Base-by-base conservation (phyloP, 2,329 filamentous ascomycete species). In the Leptographium lundbergii region DNA sequence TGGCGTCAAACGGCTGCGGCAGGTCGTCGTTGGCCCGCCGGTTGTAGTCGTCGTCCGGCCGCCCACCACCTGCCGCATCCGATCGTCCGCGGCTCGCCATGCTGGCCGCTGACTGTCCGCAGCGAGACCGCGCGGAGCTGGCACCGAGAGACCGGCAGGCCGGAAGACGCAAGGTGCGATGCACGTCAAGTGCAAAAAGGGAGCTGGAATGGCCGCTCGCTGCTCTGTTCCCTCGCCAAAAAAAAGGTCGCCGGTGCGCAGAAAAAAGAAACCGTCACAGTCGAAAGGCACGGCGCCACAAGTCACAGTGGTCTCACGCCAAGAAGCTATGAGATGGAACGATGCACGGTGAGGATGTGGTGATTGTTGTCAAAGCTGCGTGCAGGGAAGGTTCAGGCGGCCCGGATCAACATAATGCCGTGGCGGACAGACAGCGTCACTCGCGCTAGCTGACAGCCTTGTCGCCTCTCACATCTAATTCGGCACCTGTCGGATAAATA, bases 1-100 rank as follows among this genome's bases (percentile, higher is more conserved):
- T 79, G 25, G 81, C 81, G 63, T 84, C 80, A 71, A 83, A 84
- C 6, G 81, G 80, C 62, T 83, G 80, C 10, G 81, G 81, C 6
- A 81, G 75, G n/a, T 74, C 72, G 59, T 75, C 73, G 54, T 71
- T 67, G 27, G 66, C 59, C 9, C 57, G 58, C 10, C 60, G 55
- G 63, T 59, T 29, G 50, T 68, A 64, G 51, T 66, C 64, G 50
- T 63, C 47, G 48, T 59, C 60, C 6, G 42, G 42, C 42, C 19
- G 17, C 42, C 4, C 42, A 7, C 22, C 54, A 13, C 7, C 27
- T 3, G 14, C 14, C 17, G 42, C 25, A 17, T 10, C 27, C 11
- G 17, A n/a, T 29, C 45, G 27, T 9, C 55, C 53, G 34, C 27
- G 10, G 13, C 22, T 45, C n/a, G 45, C 29, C 55, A 50, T 57